Evolutionary conservation across 345 rosid species (phyloP), one percentile per base, ranked within the genome.

Genomic region (Eucalyptus shirleyi): DNA sequence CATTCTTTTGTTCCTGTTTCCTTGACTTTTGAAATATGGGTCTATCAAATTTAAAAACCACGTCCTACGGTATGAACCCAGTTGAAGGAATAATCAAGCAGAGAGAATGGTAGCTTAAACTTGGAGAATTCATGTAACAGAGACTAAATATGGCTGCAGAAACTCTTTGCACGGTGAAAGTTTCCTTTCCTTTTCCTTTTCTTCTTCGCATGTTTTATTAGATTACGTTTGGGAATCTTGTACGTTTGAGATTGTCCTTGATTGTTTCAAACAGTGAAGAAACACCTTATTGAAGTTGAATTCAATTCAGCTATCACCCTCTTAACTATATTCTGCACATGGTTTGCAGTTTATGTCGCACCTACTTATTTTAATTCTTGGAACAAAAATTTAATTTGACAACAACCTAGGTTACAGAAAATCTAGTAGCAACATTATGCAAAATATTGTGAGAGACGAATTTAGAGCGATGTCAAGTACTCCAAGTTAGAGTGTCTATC

Each of bases 291-390:
- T 59, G 65, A 59, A 59, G 65, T 59, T 24, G 65, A 59, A 0
- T 1, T 4, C 0, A 23, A 59, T 26, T 24, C 14, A 5, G 65
- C 65, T 24, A 10, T 59, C 65, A 24, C 65, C 65, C 30, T 59
- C 65, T 59, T 6, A 59, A 59, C 0, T 59, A 24, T 24, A 24
- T 59, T 59, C 65, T 59, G 65, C 30, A 59, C 24, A 0, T 2
- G 6, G 65, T 0, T 24, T 0, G 6, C 12, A 9, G 65, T 59
- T 59, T 5, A 59, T 9, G 0, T 59, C 7, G 3, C 10, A 24
- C n/a, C 23, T 16, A 50, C 60, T 55, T 9, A 9, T 55, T 23
- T 55, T 55, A 24, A 55, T 55, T 9, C 26, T 9, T 59, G 14
- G n/a, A 59, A 10, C 30, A 59, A 10, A 12, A 59, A 10, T 10